These are phyloP conservation scores for Fusarium sp. DNA, from an alignment of 2,329 filamentous ascomycete species.

Conservation along the genomic window DNA sequence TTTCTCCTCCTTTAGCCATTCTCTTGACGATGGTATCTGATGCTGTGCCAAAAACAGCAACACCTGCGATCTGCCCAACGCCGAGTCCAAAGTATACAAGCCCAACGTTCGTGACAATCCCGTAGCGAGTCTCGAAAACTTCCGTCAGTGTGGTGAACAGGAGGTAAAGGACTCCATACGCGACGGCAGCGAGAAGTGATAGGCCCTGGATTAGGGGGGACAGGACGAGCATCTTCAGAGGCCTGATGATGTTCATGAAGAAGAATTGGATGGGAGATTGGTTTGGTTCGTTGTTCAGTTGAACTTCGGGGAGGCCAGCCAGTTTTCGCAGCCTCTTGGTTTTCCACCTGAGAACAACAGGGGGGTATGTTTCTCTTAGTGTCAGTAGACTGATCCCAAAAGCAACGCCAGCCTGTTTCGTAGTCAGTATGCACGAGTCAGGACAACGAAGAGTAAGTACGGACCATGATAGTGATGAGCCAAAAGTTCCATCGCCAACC, in stretches of 20 bases:
- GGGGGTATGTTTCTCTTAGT: not conserved
- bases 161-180: conserved; percentile 66
- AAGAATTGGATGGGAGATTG: not conserved
- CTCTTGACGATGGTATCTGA: conserved; percentile 25
- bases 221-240: not conserved
- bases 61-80: not conserved
- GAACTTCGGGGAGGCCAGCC: not conserved
- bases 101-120: not conserved
- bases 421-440: not conserved
- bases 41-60: conserved; percentile 33
- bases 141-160: conserved; percentile 39
- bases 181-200: conserved; percentile 13
- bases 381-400: not conserved
- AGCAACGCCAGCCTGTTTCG: not conserved
- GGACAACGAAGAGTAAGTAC: not conserved
- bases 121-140: conserved; percentile 4
- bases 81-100: not conserved
- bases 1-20: conserved; percentile 20
- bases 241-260: not conserved
- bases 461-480: not conserved
- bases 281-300: not conserved
- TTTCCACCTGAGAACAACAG: not conserved
- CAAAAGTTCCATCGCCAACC: conserved; percentile 3
- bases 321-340: not conserved
- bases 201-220: not conserved